Base-by-base conservation (phyloP, 192 early-diverging fungal genomes). In the Linnemannia elongata region DNA sequence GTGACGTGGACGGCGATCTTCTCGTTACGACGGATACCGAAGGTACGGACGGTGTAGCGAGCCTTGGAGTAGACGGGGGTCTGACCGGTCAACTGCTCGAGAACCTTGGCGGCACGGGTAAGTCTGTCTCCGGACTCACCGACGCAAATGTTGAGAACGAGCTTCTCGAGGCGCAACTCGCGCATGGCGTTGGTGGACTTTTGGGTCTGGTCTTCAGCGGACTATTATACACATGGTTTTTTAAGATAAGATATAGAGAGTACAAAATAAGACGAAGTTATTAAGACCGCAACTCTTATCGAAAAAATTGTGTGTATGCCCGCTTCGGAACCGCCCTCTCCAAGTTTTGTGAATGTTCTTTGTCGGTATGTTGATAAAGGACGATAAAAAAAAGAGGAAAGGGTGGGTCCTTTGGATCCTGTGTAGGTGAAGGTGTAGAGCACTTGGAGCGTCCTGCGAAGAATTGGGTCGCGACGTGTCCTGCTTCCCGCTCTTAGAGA, bases 11-110 rank as follows among this genome's bases (percentile, higher is more conserved):
- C 96, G 81, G 99, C 92, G 83, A 99, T 99, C 96, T 99, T 99
- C 93, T 99, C 99, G 95, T 99, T 99, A 98, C 99, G 97, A 90
- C 99, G 97, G 94, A 99, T 99, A 93, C 96, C 96, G 92, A 99
- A 99, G 88, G 97, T 97, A 93, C 99, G 97, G 92, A 99, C 97
- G 70, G 99, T 99, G 94, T 99, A 99, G 86, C 98, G 97, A 73
- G 99, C 99, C 96, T 99, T 99, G 89, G 99, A 99, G 93, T 97
- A 97, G 88, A 99, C 98, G 82, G 99, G 99, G 79, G 95, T 94
- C 92, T 99, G 99, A 81, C 98, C 99, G 82, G 98, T 99, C 87
- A 99, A 94, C 95, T 99, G 97, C 93, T 99, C 99, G 70, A 99
- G 94, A 89, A 99, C 99, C 96, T 99, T 99, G 91, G 97, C 96